Evolutionary conservation across 2,329 filamentous ascomycete species (phyloP), one percentile per base, ranked within the genome.

Genomic region (Tolypocladium ovalisporum): DNA sequence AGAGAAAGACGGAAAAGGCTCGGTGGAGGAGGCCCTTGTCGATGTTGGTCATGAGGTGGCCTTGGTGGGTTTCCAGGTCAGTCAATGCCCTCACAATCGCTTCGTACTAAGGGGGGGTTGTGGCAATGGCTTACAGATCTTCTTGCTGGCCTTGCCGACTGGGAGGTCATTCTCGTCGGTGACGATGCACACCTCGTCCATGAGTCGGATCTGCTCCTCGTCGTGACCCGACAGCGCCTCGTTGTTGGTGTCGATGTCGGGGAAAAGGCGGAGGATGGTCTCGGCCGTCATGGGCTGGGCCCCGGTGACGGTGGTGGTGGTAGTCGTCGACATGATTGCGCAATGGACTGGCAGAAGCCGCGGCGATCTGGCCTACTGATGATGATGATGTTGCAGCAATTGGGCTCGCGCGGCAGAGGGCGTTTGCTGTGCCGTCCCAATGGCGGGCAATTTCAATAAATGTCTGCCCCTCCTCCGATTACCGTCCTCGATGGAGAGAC

Each of bases 111-210:
- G 3, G 15, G 47, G 29, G 9, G 17, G 6, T 37, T 3, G 4
- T 5, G 29, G 24, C 15, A 2, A 7, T 9, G 7, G 27, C 87
- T 65, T 76, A 96, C 94, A 99, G 57, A 90, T 84, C 79, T 99
- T 99, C 83, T 99, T 97, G 85, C 89, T 96, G 55, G 90, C 93
- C 64, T 90, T 96, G 62, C 94, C 94, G 72, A 99, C 96, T 35
- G 93, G 92, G 66, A 84, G 79, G 72, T 97, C 94, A 67, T 97
- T 83, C 67, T 96, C 86, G 73, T 97, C 93, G 52, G 95, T 78
- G 22, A 99, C 94, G 71, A 99, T 97, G 81, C 94, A 99, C 54
- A 97, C 88, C 78, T 97, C 94, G 68, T 99, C 93, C 94, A 99
- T 99, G 67, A 99, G 77, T 54, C 93, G 87, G 67, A 97, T 96